phyloP scores from a whole-genome alignment of 805 yeast genomes.

The Lipomyces kockii region DNA sequence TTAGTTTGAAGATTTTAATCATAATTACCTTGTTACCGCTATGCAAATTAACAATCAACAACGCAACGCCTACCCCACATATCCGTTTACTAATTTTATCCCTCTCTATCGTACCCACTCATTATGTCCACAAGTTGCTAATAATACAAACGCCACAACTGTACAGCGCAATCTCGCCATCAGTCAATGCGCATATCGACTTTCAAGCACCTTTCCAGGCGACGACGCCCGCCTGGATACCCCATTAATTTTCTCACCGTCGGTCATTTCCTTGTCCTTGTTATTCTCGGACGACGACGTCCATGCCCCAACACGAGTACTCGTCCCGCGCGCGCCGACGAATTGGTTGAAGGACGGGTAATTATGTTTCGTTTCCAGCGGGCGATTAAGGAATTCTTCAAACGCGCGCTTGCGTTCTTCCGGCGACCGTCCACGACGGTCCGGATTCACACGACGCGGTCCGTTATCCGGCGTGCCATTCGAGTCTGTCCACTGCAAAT shows the following conservation, averaged over 20 bases:
- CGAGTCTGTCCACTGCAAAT: background rate
- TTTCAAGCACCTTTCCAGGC: background rate
- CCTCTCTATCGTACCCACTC: background rate
- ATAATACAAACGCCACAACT: background rate
- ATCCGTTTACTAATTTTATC: background rate
- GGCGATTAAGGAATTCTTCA: background rate
- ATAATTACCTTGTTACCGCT: background rate
- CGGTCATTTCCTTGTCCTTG: background rate
- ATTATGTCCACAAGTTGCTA: background rate
- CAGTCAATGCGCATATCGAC: background rate
- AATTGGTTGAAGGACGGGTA: background rate
- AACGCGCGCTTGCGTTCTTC: background rate
- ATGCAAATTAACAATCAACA: background rate
- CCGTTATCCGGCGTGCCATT: background rate
- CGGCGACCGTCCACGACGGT: background rate
- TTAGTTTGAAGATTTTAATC: no score
- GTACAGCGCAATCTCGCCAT: background rate
- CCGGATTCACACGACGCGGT: background rate
- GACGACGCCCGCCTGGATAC: background rate
- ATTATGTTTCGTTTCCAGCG: background rate
- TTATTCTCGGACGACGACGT: conserved; percentile 1
- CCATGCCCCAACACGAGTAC: background rate
- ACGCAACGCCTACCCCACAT: background rate
- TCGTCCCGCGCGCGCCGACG: background rate
- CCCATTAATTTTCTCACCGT: background rate